Conservation (phyloP, 495 filamentous ascomycete species). For the Recurvomyces mirabilis region DNA sequence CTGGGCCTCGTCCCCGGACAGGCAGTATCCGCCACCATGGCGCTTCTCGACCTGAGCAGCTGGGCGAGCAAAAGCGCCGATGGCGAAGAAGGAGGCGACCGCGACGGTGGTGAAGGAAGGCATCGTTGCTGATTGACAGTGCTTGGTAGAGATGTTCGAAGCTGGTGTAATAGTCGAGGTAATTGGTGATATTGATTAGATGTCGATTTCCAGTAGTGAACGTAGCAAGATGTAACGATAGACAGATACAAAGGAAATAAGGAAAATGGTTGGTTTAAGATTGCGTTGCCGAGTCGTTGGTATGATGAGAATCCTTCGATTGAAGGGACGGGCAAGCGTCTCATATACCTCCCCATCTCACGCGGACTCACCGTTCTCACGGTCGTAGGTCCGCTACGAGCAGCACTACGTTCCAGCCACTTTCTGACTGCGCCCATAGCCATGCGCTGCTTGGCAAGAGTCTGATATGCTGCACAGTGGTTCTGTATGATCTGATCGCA, state of each 20-base stretch:
- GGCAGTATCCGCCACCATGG: constrained; percentile 4
- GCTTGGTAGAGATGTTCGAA: background rate
- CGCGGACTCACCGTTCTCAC: background rate
- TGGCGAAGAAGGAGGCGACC: constrained; percentile 4
- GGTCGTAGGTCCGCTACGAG: background rate
- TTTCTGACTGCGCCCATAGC: no score
- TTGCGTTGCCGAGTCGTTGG: no score
- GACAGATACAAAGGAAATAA: background rate
- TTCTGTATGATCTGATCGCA: no score
- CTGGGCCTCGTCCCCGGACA: constrained; percentile 6
- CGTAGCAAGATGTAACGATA: background rate
- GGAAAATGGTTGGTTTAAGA: background rate
- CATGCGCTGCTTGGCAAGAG: no score
- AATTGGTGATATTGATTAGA: background rate
- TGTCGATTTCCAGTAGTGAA: background rate
- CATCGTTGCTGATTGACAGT: constrained; percentile 2
- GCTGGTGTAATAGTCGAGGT: background rate
- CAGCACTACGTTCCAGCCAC: background rate
- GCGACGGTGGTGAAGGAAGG: constrained; percentile 7
- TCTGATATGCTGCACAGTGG: no score
- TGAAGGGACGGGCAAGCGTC: background rate
- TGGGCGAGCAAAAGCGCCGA: constrained; percentile 12
- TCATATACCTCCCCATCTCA: background rate
- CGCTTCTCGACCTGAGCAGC: background rate
- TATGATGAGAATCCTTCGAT: no score